Percentiles rank a stretch among this genome's conserved stretches.
These are phyloP conservation scores for Selaginella moellendorffii DNA, from an alignment of 75 land plant species.

Conservation along the genomic window DNA sequence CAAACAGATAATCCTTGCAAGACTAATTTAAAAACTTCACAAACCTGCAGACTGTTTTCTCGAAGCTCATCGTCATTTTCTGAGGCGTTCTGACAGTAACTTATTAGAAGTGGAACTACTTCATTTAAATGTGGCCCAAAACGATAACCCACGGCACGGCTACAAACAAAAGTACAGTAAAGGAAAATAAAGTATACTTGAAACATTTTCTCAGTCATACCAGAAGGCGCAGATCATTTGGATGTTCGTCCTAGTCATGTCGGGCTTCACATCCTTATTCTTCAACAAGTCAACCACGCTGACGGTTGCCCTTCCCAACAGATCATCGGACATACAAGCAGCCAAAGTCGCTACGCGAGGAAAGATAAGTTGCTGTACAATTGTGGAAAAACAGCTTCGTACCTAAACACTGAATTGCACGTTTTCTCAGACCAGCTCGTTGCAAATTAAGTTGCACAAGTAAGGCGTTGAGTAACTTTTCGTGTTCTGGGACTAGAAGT, in stretches of 20 bases:
- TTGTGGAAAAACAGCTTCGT: conserved; percentile 11
- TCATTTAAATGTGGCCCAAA: conserved; percentile 86
- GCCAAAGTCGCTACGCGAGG: conserved; percentile 60
- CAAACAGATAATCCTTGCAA: neutral
- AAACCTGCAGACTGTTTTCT: conserved; percentile 95
- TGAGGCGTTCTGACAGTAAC: conserved; percentile 79
- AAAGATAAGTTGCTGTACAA: neutral
- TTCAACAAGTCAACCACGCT: conserved; percentile 59
- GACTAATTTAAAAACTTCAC: too few relatives aligned
- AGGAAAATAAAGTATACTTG: conserved; percentile 4
- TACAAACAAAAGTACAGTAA: conserved; percentile 15
- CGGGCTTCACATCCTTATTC: conserved; percentile 53
- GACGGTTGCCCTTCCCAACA: conserved; percentile 67
- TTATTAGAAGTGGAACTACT: conserved; percentile 70
- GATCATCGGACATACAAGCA: conserved; percentile 82
- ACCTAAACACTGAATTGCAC: conserved; percentile 83
- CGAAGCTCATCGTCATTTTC: conserved; percentile 97
- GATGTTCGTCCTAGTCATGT: conserved; percentile 81
- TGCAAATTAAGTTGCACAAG: conserved; percentile 60
- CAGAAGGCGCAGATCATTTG: conserved; percentile 98
- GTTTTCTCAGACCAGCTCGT: conserved; percentile 88
- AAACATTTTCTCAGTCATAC: conserved; percentile 18
- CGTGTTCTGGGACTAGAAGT: conserved; percentile 70
- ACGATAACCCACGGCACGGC: conserved; percentile 96
- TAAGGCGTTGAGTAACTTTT: conserved; percentile 45